These are phyloP conservation scores for Sergeia podlipaevii DNA, from an alignment of 208 protist species.

Conservation along the genomic window DNA sequence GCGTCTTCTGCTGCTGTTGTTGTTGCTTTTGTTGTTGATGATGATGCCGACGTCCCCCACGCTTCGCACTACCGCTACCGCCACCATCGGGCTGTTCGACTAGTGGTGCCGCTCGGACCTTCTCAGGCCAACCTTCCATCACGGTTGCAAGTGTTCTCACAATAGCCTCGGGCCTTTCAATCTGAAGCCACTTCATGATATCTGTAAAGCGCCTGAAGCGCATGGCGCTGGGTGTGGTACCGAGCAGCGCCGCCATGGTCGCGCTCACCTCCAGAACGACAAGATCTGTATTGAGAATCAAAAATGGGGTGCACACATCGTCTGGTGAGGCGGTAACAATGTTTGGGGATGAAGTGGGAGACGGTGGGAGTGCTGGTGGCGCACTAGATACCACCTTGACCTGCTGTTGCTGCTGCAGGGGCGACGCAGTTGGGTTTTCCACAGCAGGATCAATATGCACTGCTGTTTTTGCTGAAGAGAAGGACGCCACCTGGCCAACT, in stretches of 20 bases:
- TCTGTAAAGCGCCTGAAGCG: conserved; percentile 25
- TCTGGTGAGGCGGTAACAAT: conserved; percentile 7
- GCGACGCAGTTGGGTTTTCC: not conserved
- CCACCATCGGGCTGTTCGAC: no score
- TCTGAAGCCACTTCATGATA: conserved; percentile 40
- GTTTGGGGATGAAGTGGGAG: not conserved
- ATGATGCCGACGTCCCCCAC: no score
- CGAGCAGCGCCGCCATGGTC: conserved; percentile 38
- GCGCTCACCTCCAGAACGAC: conserved; percentile 49
- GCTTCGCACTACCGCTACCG: no score
- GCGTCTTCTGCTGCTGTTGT: no score
- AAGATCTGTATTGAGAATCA: conserved; percentile 27
- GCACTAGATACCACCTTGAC: not conserved
- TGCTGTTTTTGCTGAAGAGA: no score
- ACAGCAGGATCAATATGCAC: not conserved
- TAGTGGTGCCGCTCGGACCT: no score
- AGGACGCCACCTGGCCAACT: no score
- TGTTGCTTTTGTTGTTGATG: no score
- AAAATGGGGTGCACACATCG: conserved; percentile 32
- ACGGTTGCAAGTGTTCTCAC: conserved; percentile 2
- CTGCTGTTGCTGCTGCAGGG: not conserved
- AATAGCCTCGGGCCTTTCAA: conserved; percentile 19
- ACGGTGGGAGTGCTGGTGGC: not conserved
- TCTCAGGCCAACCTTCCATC: no score
- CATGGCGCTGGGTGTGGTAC: conserved; percentile 25